These are phyloP conservation scores for Saccharomyces hybrid DNA, from an alignment of 1,139 yeast genomes.

Conservation along the genomic window DNA sequence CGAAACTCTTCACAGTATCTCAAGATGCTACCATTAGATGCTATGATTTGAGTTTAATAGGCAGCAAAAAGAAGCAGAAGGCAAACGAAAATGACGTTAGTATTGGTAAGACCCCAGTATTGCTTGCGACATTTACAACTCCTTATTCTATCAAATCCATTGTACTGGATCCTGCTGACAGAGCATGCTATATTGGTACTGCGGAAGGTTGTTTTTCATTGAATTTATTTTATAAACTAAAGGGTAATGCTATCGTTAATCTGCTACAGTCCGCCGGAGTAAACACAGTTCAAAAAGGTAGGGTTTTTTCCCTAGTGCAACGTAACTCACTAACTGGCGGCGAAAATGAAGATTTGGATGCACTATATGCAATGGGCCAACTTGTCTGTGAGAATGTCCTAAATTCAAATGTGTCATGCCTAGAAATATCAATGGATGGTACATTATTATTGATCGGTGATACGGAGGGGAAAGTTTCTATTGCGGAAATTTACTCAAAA, in stretches of 20 bases:
- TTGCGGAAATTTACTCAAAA: slow-evolving; percentile 67
- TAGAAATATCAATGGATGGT: slow-evolving; percentile 69
- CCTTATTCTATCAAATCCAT: slow-evolving; percentile 52
- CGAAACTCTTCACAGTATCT: slow-evolving; percentile 65
- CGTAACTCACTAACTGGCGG: slow-evolving; percentile 1
- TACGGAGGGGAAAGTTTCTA: slow-evolving; percentile 54
- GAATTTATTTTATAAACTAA: slow-evolving; percentile 21
- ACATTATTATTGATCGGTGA: slow-evolving; percentile 71
- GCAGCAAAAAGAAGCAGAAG: slow-evolving; percentile 6
- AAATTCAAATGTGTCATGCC: slow-evolving; percentile 39
- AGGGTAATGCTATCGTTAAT: slow-evolving; percentile 15
- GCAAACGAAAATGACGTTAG: slow-evolving; percentile 11
- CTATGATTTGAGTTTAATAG: slow-evolving; percentile 40
- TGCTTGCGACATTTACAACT: slow-evolving; percentile 66
- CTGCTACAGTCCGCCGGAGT: slow-evolving; percentile 18
- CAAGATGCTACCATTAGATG: slow-evolving; percentile 69
- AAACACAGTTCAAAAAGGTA: slow-evolving; percentile 10
- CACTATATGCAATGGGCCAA: slow-evolving; percentile 25
- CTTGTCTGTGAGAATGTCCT: slow-evolving; percentile 18
- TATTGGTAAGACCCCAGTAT: slow-evolving; percentile 20
- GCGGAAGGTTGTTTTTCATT: slow-evolving; percentile 42
- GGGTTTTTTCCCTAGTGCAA: slow-evolving; percentile 25
- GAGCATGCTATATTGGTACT: slow-evolving; percentile 68
- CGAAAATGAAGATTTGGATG: slow-evolving; percentile 7
- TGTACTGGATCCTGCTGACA: slow-evolving; percentile 73